These are phyloP conservation scores for Trichoderma lentiforme DNA, from an alignment of 2,329 filamentous ascomycete species.

Conservation along the genomic window DNA sequence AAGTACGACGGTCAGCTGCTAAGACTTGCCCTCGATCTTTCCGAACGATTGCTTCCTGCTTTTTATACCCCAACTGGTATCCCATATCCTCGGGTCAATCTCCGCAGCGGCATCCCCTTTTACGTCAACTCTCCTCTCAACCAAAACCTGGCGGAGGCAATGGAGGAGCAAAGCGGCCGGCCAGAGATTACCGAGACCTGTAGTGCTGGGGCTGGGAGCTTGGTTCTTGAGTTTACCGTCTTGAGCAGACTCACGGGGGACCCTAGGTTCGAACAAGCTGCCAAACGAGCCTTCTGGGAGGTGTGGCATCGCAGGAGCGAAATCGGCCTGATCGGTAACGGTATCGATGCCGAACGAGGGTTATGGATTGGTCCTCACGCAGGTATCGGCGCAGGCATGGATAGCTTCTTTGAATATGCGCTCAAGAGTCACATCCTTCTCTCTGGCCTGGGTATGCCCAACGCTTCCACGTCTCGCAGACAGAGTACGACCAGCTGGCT, in stretches of 20 bases:
- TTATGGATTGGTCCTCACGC: constrained; percentile 84
- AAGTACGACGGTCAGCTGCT: constrained; percentile 86
- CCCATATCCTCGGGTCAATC: constrained; percentile 90
- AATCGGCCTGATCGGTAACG: constrained; percentile 84
- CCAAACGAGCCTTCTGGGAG: constrained; percentile 92
- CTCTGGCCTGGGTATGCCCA: constrained; percentile 66
- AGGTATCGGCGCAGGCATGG: constrained; percentile 94
- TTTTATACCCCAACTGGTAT: constrained; percentile 90
- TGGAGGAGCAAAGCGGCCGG: constrained; percentile 36
- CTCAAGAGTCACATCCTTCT: constrained; percentile 90
- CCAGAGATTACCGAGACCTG: constrained; percentile 90
- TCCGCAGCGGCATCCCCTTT: constrained; percentile 86
- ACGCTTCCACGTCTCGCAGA: constrained; percentile 40
- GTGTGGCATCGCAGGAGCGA: constrained; percentile 87
- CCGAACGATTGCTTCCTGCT: constrained; percentile 78
- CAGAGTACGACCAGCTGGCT: constrained; percentile 48
- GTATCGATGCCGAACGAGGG: constrained; percentile 87
- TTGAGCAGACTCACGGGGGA: constrained; percentile 86
- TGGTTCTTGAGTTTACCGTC: constrained; percentile 90
- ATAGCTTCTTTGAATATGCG: constrained; percentile 98
- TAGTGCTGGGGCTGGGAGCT: constrained; percentile 91
- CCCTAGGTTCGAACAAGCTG: constrained; percentile 79
- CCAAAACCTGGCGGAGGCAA: constrained; percentile 35
- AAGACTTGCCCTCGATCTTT: constrained; percentile 83
- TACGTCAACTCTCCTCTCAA: constrained; percentile 84